Evolutionary conservation across 2,329 filamentous ascomycete species (phyloP), one percentile per base, ranked within the genome.

Genomic region (Penicillium nordicum): DNA sequence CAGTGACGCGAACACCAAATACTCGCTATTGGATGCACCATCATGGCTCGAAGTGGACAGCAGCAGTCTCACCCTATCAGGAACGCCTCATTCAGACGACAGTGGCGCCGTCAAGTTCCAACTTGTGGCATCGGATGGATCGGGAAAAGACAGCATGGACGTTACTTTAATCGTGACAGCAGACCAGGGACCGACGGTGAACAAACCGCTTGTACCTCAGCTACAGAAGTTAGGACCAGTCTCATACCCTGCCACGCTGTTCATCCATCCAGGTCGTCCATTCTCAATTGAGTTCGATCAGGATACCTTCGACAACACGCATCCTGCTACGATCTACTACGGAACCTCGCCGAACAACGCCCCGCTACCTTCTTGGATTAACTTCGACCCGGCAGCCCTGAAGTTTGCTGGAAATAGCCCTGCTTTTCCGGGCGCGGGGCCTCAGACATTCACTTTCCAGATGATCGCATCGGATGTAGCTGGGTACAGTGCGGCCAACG

Each of bases 311-410:
- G 77, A 77, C n/a, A 74, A 81, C 41, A 74, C 76, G 0, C 75
- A 79, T 4, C 73, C 74, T 16, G 79, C 86, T 49, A 84, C 85
- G 25, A 76, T 76, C 56, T 96, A 92, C 72, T 93, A 94, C 69
- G 89, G 90, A 9, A 85, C 88, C 3, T 88, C 89, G 4, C 80
- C 79, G 5, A 83, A 93, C 67, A 89, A 89, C 67, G 89, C 88
- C n/a, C 91, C 92, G 36, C 76, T 96, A 36, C 92, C 92, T 21
- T 87, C 90, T 0, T 96, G 92, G 92, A 78, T 96, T 43, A 76
- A 77, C n/a, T 96, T 96, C 67, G 83, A 94, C 63, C 69, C 82
- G 1, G 69, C 69, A 2, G 79, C 74, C 0, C 75, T 96, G 38
- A 80, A 80, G 0, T 95, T 96, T 65, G 83, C 82, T 1, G 92